Conservation (phyloP, 768 basidiomycete species). For the Leucosporidium scottii region DNA sequence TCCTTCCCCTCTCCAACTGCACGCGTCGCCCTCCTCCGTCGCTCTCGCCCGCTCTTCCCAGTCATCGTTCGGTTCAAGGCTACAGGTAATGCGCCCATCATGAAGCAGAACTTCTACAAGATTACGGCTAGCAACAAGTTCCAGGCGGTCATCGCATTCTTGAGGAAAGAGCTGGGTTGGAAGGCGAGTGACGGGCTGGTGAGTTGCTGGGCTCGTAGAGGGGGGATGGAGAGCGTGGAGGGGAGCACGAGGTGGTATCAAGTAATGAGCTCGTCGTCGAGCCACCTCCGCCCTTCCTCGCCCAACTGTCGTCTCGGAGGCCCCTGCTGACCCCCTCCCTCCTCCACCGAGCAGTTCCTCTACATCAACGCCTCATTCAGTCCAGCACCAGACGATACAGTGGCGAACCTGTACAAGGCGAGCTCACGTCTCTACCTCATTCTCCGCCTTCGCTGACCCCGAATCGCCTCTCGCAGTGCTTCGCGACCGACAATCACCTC, state of each 20-base stretch:
- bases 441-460: neutral
- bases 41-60: conserved; percentile 41
- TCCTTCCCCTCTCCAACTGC: neutral
- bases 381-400: conserved; percentile 74
- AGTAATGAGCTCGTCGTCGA: too few species aligned
- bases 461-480: conserved; percentile 51
- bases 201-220: conserved; percentile 34
- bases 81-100: conserved; percentile 93
- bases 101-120: conserved; percentile 98
- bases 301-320: too few species aligned
- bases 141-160: conserved; percentile 87
- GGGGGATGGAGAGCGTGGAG: neutral
- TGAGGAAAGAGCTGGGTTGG: conserved; percentile 82
- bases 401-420: conserved; percentile 69
- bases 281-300: too few species aligned
- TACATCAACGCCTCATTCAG: conserved; percentile 71
- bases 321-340: too few species aligned
- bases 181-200: conserved; percentile 79
- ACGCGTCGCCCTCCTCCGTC: neutral
- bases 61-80: conserved; percentile 97
- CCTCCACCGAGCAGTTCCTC: conserved; percentile 40
- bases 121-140: conserved; percentile 90
- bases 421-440: neutral
- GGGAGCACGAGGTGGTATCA: too few species aligned
- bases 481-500: conserved; percentile 77